Conservation (phyloP, 2,329 filamentous ascomycete species). For the Xylaria sp. region DNA sequence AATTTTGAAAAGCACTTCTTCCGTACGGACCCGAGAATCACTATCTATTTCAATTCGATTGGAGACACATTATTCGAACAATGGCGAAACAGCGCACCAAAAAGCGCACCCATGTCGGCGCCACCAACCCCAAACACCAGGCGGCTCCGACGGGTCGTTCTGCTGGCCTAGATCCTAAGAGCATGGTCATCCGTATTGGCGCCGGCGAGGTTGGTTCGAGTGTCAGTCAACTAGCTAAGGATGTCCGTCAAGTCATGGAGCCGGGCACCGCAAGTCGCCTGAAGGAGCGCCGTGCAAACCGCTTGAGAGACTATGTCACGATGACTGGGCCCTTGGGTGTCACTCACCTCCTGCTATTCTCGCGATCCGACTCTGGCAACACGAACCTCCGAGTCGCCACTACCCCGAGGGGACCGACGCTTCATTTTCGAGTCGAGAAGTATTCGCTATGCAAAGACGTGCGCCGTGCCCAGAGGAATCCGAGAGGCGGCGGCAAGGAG, state of each 20-base stretch:
- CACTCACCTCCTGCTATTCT: constrained; percentile 92
- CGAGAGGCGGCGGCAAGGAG: constrained; percentile 84
- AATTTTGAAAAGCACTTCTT: neutral
- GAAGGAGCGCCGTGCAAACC: constrained; percentile 89
- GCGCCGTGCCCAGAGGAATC: constrained; percentile 82
- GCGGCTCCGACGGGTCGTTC: constrained; percentile 66
- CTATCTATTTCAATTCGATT: neutral
- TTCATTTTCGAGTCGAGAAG: constrained; percentile 93
- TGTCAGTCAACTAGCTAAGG: constrained; percentile 88
- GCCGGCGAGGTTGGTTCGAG: constrained; percentile 92
- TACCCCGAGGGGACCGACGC: constrained; percentile 88
- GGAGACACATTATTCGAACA: constrained; percentile 16
- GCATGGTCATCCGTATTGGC: constrained; percentile 97
- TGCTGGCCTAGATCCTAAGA: constrained; percentile 81
- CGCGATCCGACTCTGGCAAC: constrained; percentile 87
- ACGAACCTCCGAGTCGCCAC: constrained; percentile 90
- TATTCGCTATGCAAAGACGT: constrained; percentile 96
- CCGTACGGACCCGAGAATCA: neutral
- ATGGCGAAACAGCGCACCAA: constrained; percentile 88
- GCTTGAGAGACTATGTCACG: constrained; percentile 88
- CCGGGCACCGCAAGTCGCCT: constrained; percentile 89
- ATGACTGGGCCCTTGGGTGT: constrained; percentile 97
- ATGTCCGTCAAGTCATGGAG: constrained; percentile 95
- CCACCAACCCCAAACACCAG: constrained; percentile 67
- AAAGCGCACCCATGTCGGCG: constrained; percentile 85